Evolutionary conservation across 805 yeast species (phyloP).

Genomic region (Sugiyamaella lignohabitans): DNA sequence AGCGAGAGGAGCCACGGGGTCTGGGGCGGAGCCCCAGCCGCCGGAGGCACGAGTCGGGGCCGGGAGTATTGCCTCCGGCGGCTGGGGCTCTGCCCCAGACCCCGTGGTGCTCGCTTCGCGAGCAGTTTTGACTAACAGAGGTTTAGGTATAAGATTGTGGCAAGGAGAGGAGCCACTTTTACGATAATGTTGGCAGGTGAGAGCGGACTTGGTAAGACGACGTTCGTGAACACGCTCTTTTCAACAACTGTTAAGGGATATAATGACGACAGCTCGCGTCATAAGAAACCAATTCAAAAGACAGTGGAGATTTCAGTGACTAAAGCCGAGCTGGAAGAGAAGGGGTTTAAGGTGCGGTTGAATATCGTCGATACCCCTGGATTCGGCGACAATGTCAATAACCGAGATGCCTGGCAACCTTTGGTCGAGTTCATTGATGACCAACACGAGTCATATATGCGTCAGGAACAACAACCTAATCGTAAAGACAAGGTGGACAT

Average conservation of each 20-base stretch:
- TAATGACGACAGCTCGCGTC: constrained; percentile 36
- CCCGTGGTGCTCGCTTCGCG: not conserved
- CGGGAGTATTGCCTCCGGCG: not conserved
- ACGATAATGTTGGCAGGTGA: constrained; percentile 84
- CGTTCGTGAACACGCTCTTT: constrained; percentile 57
- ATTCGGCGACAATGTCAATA: constrained; percentile 66
- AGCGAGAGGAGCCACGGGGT: no score
- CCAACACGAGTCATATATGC: constrained; percentile 60
- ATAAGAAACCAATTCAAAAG: constrained; percentile 35
- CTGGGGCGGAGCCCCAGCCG: no score
- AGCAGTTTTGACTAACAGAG: not conserved
- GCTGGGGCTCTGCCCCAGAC: not conserved
- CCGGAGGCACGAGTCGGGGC: no score
- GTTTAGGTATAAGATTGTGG: constrained; percentile 34
- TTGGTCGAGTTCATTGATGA: constrained; percentile 70
- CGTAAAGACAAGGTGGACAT: constrained; percentile 49
- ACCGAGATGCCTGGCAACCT: constrained; percentile 59
- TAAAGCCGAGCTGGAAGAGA: constrained; percentile 52
- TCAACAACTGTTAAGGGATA: constrained; percentile 42
- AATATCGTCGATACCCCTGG: constrained; percentile 71
- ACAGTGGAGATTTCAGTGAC: constrained; percentile 36
- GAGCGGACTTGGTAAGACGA: constrained; percentile 64
- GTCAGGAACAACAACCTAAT: constrained; percentile 72
- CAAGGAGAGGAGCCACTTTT: constrained; percentile 57
- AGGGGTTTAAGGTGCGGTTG: constrained; percentile 51